Evolutionary conservation across 1,139 yeast genomes (phyloP), one percentile per base, ranked within the genome.

Genomic region (Fermentozyma sake): DNA sequence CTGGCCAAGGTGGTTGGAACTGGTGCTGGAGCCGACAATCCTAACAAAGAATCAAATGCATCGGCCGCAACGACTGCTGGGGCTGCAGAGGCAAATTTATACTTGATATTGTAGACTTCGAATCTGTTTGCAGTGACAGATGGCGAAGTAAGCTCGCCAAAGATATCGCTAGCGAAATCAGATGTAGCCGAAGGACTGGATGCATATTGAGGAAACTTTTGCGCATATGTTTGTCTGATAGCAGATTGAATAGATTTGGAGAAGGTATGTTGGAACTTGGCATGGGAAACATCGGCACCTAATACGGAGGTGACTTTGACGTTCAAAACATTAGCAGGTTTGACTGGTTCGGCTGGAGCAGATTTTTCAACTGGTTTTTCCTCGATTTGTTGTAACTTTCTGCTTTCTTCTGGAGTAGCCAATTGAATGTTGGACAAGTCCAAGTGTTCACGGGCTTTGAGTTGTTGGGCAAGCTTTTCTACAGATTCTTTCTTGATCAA

Each of bases 351-450:
- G 1, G 49, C 35, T 7, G 39, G 39, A 16, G 52, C 48, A 12
- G 18, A 30, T 9, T 32, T 33, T n/a, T 26, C 28, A 11, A 26
- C 35, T 7, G 25, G 28, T 3, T 41, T 37, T n/a, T 33, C 43
- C 14, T 38, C 45, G 29, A 42, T 44, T 28, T 50, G 42, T 19
- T 47, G 42, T 12, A 38, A 30, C 27, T 37, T 39, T 18, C 24
- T 22, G 10, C 33, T 28, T 24, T 38, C 40, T 16, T 41, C 44
- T 7, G 76, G 63, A 23, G 59, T 57, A 8, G 73, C 69, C 33
- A 76, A 42, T 34, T 74, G 72, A 40, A 89, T 77, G 52, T 82
- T 76, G 22, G 86, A 72, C 33, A 91, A 67, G 51, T 91, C 97
- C 39, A 89, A 65, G 44, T 79, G 83, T 39, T 76, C 70, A 39